Conservation (phyloP, 1,284 basidiomycete genomes). For the Irpex rosettiformis region DNA sequence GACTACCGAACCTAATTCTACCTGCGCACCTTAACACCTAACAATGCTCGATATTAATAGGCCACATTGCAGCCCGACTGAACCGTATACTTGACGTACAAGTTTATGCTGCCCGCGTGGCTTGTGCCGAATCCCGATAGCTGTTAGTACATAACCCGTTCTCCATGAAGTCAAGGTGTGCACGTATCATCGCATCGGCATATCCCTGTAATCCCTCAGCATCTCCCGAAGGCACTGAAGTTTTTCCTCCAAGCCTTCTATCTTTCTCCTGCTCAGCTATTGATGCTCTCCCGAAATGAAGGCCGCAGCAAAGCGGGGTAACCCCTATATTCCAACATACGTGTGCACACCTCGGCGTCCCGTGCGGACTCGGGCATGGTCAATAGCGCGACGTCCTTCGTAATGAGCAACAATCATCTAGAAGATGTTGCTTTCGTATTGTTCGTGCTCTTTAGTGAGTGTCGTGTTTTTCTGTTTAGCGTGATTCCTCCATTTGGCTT, state of each 20-base stretch:
- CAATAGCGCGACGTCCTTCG: background rate
- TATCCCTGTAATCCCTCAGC: background rate
- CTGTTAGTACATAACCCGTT: background rate
- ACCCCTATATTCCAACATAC: background rate
- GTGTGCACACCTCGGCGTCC: background rate
- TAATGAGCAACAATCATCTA: background rate
- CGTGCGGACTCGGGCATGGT: background rate
- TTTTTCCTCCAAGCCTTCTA: background rate
- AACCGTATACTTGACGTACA: too few species aligned
- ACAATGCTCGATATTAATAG: background rate
- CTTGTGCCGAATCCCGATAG: too few species aligned
- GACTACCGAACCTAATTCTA: background rate
- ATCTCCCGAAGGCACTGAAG: background rate
- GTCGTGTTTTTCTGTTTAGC: background rate
- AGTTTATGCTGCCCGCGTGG: too few species aligned
- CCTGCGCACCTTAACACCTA: background rate
- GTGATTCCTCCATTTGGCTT: background rate
- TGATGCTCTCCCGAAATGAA: background rate
- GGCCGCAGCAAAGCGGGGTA: background rate
- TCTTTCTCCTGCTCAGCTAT: background rate
- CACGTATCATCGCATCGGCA: background rate
- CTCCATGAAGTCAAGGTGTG: background rate
- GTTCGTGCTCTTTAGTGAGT: background rate
- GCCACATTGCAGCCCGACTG: too few species aligned
- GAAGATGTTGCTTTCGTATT: background rate